These are phyloP conservation scores for Podila epicladia DNA, from an alignment of 192 early-diverging fungal species.

Conservation along the genomic window DNA sequence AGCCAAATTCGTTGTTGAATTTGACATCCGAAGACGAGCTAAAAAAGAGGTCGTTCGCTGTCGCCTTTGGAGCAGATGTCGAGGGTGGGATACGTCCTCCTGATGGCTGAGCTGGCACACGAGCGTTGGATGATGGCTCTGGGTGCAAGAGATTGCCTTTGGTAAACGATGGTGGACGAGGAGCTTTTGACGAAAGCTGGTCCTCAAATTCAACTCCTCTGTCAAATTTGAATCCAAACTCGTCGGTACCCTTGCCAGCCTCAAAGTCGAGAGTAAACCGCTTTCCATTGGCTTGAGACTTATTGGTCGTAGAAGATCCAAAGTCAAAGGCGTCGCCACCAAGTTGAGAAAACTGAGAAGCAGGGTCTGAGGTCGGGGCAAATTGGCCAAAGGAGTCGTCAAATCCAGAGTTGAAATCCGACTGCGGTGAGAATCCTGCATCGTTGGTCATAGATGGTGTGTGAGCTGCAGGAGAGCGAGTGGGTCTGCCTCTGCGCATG, in stretches of 20 bases:
- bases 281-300: slow-evolving; percentile 3
- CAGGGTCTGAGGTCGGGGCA: slow-evolving; percentile 11
- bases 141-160: not conserved
- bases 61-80: slow-evolving; percentile 1
- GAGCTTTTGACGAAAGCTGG: not conserved
- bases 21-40: slow-evolving; percentile 13
- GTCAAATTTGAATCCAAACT: slow-evolving; percentile 35
- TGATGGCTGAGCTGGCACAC: slow-evolving; percentile 16
- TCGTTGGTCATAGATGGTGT: not conserved
- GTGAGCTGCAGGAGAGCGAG: slow-evolving; percentile 34
- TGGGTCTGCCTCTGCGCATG: slow-evolving; percentile 94
- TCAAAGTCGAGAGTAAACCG: slow-evolving; percentile 29
- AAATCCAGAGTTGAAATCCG: slow-evolving; percentile 33
- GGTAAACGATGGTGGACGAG: slow-evolving; percentile 15
- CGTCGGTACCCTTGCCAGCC: slow-evolving; percentile 7
- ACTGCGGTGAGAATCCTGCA: not conserved
- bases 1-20: slow-evolving; percentile 6
- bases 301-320: slow-evolving; percentile 8
- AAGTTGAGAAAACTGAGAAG: slow-evolving; percentile 39
- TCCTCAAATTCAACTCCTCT: not conserved
- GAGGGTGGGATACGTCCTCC: slow-evolving; percentile 3
- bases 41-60: slow-evolving; percentile 41
- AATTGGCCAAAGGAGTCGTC: slow-evolving; percentile 50
- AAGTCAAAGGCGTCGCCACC: slow-evolving; percentile 42
- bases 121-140: not conserved